Percentiles rank a stretch among this genome's conserved stretches.
These are phyloP conservation scores for Raffaelea arxii DNA, from an alignment of 2,329 filamentous ascomycete genomes.

Conservation along the genomic window DNA sequence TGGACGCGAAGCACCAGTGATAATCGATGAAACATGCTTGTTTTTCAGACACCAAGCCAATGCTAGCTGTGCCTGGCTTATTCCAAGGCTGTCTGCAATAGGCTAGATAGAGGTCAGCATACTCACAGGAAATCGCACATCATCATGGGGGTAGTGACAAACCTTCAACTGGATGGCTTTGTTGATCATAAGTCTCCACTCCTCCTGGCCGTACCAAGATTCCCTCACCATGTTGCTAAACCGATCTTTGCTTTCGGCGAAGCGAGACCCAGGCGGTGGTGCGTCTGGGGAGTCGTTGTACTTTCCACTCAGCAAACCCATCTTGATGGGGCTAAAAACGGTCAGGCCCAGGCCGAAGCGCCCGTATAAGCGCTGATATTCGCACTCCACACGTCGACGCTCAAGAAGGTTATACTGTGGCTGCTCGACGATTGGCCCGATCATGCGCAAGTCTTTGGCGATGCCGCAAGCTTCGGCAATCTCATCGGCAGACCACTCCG, in stretches of 20 bases:
- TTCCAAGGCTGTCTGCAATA: conserved; percentile 49
- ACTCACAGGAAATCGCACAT: neutral
- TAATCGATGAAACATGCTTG: conserved; percentile 41
- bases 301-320: conserved; percentile 51
- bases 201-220: conserved; percentile 39
- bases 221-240: conserved; percentile 36
- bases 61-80: conserved; percentile 39
- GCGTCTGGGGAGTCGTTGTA: conserved; percentile 46
- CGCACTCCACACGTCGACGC: conserved; percentile 45
- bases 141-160: neutral
- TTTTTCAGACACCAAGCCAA: conserved; percentile 46
- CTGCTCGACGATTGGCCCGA: conserved; percentile 58
- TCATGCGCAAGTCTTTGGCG: conserved; percentile 49
- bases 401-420: conserved; percentile 57
- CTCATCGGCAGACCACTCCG: conserved; percentile 59
- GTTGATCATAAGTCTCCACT: conserved; percentile 28
- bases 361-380: conserved; percentile 47
- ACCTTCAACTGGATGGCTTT: conserved; percentile 28
- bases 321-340: conserved; percentile 43
- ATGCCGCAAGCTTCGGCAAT: conserved; percentile 53
- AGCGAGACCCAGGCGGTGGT: conserved; percentile 37
- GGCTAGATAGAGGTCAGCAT: conserved; percentile 10
- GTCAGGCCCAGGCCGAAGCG: conserved; percentile 47
- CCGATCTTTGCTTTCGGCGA: conserved; percentile 43
- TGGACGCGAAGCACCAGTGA: conserved; percentile 40